Conservation (phyloP, 2,329 filamentous ascomycete species). For the Epichloe sibirici region DNA sequence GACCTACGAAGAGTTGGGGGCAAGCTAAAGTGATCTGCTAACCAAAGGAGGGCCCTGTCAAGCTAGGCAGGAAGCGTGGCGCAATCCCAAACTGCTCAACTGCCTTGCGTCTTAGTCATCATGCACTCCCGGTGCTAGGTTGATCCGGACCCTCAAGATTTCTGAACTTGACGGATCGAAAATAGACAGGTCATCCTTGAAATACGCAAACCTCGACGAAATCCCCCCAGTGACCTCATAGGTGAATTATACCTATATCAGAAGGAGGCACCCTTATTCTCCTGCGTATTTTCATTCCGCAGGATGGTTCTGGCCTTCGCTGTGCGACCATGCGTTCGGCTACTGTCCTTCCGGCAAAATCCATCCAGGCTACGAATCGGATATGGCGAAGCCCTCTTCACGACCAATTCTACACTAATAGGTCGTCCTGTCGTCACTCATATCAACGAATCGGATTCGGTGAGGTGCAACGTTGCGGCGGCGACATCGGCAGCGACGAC, state of each 20-base stretch:
- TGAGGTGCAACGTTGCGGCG: slow-evolving; percentile 40
- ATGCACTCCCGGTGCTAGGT: background rate
- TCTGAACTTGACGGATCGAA: background rate
- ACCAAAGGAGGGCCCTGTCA: background rate
- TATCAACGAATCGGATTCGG: slow-evolving; percentile 6
- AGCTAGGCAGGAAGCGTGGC: slow-evolving; percentile 13
- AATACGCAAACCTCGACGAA: background rate
- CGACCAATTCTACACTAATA: slow-evolving; percentile 12
- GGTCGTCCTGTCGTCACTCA: background rate
- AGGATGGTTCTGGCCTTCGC: slow-evolving; percentile 12
- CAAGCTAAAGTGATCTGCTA: background rate
- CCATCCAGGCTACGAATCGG: background rate
- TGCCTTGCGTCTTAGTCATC: slow-evolving; percentile 1
- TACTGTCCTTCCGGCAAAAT: slow-evolving; percentile 5
- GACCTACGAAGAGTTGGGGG: background rate
- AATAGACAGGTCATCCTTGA: too few relatives aligned
- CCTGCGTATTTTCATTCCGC: background rate
- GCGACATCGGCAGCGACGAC: slow-evolving; percentile 19
- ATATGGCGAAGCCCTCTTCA: slow-evolving; percentile 9
- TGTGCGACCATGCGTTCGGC: slow-evolving; percentile 12
- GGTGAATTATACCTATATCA: background rate
- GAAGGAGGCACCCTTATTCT: background rate
- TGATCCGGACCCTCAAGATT: background rate
- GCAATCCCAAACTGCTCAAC: slow-evolving; percentile 1
- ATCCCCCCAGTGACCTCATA: background rate